Evolutionary conservation across 306 rosid species (phyloP), one percentile per base, ranked within the genome.

Genomic region (Dryas alaskensis): DNA sequence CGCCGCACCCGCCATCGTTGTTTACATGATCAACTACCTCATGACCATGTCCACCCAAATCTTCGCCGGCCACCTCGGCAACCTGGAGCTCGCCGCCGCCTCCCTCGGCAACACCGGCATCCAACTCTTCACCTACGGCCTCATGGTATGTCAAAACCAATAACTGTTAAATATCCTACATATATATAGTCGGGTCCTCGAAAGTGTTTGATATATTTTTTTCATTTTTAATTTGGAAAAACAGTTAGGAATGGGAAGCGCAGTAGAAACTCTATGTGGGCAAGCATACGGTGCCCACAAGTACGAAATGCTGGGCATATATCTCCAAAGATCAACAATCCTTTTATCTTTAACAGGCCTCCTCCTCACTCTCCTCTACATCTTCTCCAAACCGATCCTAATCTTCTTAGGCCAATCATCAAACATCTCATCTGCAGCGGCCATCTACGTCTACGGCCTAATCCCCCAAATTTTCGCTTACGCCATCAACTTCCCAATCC

Each of bases 181-280:
- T 22, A 22, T 22, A 22, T 22, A 22, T 22, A 22, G 22, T 22
- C 22, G 22, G 22, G 22, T 22, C 22, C 22, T 22, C 22, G 22
- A 22, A 22, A 22, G 22, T 22, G 37, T 31, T 31, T 31, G 37
- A 31, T 31, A 31, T 31, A 31, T 31, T 31, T 16, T 6, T 40
- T 57, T 11, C 2, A n/a, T 53, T 13, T 22, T 63, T 13, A 8
- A 16, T 51, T 10, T 53, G 42, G 7, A 11, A 3, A 31, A 12
- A 70, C 85, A 92, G 98, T 76, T 90, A 37, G 98, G 98, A 0
- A 90, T 92, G 98, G 98, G 98, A 16, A 92, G 98, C 59, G 98
- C 98, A 0, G 98, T 90, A n/a, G 98, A 92, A 75, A 92, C 96
- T 0, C 78, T 92, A 16, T 90, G 98, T 12, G 98, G 98, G 1